These are phyloP conservation scores for Cladosporium sp. DNA, from an alignment of 2,329 filamentous ascomycete genomes.

Conservation along the genomic window DNA sequence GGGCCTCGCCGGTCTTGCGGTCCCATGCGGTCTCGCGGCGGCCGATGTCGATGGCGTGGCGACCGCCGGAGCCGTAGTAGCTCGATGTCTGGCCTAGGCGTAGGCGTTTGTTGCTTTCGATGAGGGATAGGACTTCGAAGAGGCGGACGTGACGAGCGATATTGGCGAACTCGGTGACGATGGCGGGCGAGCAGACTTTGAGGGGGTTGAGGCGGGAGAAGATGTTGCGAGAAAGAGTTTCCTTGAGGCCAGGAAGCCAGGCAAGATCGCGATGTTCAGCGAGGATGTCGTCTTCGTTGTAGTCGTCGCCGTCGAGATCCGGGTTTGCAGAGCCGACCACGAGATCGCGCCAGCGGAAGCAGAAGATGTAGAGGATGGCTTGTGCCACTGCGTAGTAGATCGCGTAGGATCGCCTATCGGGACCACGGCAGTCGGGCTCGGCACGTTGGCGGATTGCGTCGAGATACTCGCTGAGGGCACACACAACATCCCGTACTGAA, in stretches of 20 bases:
- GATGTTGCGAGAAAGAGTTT: slow-evolving; percentile 70
- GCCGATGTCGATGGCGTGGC: slow-evolving; percentile 43
- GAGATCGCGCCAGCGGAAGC: slow-evolving; percentile 94
- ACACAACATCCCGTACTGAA: slow-evolving; percentile 77
- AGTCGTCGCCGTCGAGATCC: slow-evolving; percentile 37
- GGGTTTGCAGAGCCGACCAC: slow-evolving; percentile 52
- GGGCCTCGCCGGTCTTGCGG: slow-evolving; percentile 63
- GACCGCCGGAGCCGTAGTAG: slow-evolving; percentile 40
- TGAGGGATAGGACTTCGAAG: slow-evolving; percentile 79
- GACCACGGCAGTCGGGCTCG: slow-evolving; percentile 71
- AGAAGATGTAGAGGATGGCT: slow-evolving; percentile 89
- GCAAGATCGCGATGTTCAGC: slow-evolving; percentile 66
- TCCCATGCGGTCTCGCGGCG: slow-evolving; percentile 52
- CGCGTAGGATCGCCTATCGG: slow-evolving; percentile 76
- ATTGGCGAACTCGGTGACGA: slow-evolving; percentile 86
- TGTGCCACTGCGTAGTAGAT: slow-evolving; percentile 87
- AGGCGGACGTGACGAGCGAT: slow-evolving; percentile 81
- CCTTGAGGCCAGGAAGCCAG: slow-evolving; percentile 71
- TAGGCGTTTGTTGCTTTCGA: slow-evolving; percentile 89
- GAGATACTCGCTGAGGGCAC: slow-evolving; percentile 71
- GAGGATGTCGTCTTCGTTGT: slow-evolving; percentile 51
- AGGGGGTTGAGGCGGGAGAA: slow-evolving; percentile 88
- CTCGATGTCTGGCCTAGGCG: slow-evolving; percentile 67
- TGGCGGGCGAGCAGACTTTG: slow-evolving; percentile 85
- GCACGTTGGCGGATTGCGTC: slow-evolving; percentile 68